phyloP scores from a whole-genome alignment of 805 yeast species.

The Tetrapisispora fleetii region DNA sequence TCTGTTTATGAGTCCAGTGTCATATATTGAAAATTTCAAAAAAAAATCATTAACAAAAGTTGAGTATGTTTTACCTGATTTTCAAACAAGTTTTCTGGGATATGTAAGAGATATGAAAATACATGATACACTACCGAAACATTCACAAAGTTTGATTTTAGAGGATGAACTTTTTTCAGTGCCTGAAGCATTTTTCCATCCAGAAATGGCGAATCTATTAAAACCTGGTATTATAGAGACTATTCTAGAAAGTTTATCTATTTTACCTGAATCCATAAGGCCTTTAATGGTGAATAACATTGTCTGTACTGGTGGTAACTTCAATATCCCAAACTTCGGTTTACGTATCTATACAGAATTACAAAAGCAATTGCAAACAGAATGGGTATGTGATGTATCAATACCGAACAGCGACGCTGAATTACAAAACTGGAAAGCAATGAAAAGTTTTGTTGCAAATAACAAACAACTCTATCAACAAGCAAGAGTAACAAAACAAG shows the following conservation, averaged over 20 bases:
- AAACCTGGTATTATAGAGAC: constrained; percentile 71
- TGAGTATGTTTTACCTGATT: constrained; percentile 82
- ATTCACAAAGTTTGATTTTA: constrained; percentile 55
- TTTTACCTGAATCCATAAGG: constrained; percentile 61
- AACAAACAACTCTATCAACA: constrained; percentile 32
- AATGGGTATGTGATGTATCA: constrained; percentile 50
- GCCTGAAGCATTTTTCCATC: constrained; percentile 82
- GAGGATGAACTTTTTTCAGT: constrained; percentile 80
- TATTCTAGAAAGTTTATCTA: constrained; percentile 55
- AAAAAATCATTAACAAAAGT: constrained; percentile 31
- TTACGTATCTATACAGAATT: constrained; percentile 52
- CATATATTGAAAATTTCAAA: constrained; percentile 26
- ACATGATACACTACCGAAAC: constrained; percentile 31
- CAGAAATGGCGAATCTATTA: constrained; percentile 66
- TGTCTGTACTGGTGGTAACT: constrained; percentile 73
- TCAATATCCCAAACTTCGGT: constrained; percentile 58
- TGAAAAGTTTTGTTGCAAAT: constrained; percentile 33
- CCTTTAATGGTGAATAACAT: constrained; percentile 76
- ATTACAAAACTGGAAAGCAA: constrained; percentile 52
- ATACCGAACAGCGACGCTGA: constrained; percentile 29
- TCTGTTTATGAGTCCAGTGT: constrained; percentile 40
- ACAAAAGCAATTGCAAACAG: constrained; percentile 58
- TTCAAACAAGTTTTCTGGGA: constrained; percentile 70
- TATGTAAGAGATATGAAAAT: constrained; percentile 39
- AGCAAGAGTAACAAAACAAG: constrained; percentile 61